Conservation (phyloP, 2,329 filamentous ascomycete species). For the Dothideomycetes sp. region DNA sequence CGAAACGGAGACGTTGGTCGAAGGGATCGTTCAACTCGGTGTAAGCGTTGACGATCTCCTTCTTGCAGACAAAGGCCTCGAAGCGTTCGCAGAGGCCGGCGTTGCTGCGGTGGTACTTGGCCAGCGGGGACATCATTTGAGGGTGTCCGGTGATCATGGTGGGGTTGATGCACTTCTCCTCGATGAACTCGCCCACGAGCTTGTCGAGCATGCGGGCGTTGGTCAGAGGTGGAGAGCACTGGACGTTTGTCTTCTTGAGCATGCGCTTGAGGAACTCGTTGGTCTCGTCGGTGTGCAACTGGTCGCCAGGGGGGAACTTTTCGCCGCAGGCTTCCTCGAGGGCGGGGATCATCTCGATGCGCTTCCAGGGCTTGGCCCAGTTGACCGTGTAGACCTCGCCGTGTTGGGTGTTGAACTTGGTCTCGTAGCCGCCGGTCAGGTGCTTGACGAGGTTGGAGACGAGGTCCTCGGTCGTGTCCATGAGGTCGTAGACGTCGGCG, state of each 20-base stretch:
- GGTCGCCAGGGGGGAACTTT: conserved; percentile 82
- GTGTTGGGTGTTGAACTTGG: conserved; percentile 74
- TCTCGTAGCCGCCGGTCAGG: conserved; percentile 75
- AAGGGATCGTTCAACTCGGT: conserved; percentile 97
- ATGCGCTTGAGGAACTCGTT: conserved; percentile 77
- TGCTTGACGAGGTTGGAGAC: conserved; percentile 83
- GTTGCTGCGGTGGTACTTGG: conserved; percentile 81
- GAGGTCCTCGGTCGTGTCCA: conserved; percentile 86
- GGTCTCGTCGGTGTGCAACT: conserved; percentile 83
- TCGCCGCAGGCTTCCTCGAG: conserved; percentile 84
- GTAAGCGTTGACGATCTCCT: conserved; percentile 94
- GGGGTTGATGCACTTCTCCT: conserved; percentile 86
- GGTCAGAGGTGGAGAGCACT: conserved; percentile 82
- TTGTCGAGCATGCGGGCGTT: conserved; percentile 96
- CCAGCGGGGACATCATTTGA: conserved; percentile 81
- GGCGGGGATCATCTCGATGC: conserved; percentile 90
- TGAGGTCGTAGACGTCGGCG: conserved; percentile 76
- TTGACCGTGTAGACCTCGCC: conserved; percentile 87
- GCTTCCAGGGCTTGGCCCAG: conserved; percentile 90
- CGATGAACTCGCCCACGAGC: conserved; percentile 82
- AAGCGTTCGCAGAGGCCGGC: conserved; percentile 91
- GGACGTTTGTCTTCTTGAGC: conserved; percentile 81
- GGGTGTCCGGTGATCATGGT: conserved; percentile 83
- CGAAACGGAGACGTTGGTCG: conserved; percentile 82
- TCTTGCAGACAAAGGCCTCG: conserved; percentile 94